phyloP scores from a whole-genome alignment of 2,329 filamentous ascomycete genomes.

The Alternaria arborescens region DNA sequence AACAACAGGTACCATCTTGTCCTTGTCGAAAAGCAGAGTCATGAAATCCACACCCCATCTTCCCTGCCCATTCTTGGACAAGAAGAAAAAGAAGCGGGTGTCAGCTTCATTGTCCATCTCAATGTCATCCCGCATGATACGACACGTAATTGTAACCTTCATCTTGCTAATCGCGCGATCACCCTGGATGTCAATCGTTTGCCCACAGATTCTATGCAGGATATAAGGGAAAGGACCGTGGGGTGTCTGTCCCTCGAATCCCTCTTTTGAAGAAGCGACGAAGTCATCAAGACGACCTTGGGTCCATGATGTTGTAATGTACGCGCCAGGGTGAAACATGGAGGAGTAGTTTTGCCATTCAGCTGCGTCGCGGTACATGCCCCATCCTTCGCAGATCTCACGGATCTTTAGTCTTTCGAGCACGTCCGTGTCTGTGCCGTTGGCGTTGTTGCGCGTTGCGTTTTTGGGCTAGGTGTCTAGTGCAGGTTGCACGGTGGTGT shows the following conservation, averaged over 20 bases:
- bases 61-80: not conserved
- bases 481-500: not conserved
- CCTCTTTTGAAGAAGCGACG: not conserved
- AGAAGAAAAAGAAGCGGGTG: not conserved
- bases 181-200: not conserved
- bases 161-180: not conserved
- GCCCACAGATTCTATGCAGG: not conserved
- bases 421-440: not conserved
- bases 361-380: not conserved
- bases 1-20: not conserved
- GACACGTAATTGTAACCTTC: not conserved
- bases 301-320: not conserved
- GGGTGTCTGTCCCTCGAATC: not conserved
- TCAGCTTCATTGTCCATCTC: not conserved
- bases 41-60: not conserved
- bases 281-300: not conserved
- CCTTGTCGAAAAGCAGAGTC: not conserved
- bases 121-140: not conserved
- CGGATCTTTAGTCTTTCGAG: not conserved
- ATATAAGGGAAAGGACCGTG: not conserved
- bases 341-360: not conserved
- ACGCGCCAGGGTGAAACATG: slow-evolving; percentile 1
- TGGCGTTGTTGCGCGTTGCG: not conserved
- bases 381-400: not conserved
- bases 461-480: not conserved